Conservation (phyloP, 164 flowering plant species). For the Annona squamosa region DNA sequence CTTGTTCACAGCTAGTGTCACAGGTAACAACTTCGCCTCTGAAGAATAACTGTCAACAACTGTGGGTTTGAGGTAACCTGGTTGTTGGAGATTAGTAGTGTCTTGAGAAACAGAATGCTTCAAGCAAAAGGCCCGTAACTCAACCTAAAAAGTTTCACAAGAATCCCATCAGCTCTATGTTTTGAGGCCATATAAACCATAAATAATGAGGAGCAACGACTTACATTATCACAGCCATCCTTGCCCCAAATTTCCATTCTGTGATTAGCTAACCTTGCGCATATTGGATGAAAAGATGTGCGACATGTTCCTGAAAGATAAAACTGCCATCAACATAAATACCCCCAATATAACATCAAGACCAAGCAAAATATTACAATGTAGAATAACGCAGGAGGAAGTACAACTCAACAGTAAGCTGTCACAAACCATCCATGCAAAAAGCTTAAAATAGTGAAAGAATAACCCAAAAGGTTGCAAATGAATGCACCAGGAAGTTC, state of each 20-base stretch:
- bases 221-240: slow-evolving; percentile 66
- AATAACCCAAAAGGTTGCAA: neutral
- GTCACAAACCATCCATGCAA: neutral
- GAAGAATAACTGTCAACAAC: slow-evolving; percentile 24
- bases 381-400: neutral
- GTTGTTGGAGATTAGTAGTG: slow-evolving; percentile 13
- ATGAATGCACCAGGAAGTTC: neutral
- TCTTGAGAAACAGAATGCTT: slow-evolving; percentile 63
- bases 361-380: neutral
- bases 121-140: slow-evolving; percentile 79
- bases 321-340: neutral
- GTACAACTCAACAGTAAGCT: neutral
- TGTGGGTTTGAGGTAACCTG: slow-evolving; percentile 13
- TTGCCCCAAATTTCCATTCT: slow-evolving; percentile 95
- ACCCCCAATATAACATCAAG: neutral
- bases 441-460: neutral
- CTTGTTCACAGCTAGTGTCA: slow-evolving; percentile 17
- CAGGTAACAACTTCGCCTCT: slow-evolving; percentile 21
- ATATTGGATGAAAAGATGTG: slow-evolving; percentile 88
- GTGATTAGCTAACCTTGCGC: slow-evolving; percentile 87
- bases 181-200: no score
- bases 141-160: slow-evolving; percentile 44
- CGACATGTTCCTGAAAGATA: slow-evolving; percentile 70
- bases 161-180: neutral
- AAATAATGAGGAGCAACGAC: slow-evolving; percentile 11